Conservation (phyloP, 2,329 filamentous ascomycete genomes). For the Coniosporium tulheliwenetii region DNA sequence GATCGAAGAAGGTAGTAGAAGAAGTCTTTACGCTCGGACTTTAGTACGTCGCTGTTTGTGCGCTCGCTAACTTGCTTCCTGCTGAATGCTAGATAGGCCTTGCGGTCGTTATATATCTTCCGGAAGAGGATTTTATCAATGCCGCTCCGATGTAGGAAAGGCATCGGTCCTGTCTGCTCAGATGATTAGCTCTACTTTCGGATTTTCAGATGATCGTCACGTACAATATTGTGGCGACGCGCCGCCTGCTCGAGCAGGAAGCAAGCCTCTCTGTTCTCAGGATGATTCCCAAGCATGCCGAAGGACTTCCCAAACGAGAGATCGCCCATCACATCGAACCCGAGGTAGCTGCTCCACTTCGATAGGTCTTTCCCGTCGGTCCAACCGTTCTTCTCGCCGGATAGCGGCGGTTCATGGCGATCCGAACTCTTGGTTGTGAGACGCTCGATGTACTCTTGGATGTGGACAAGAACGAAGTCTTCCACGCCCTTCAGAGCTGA, state of each 20-base stretch:
- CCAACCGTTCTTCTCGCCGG: constrained; percentile 6
- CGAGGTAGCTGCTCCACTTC: constrained; percentile 21
- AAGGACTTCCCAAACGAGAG: constrained; percentile 29
- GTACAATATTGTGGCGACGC: constrained; percentile 27
- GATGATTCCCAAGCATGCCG: constrained; percentile 22
- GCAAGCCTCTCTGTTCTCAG: constrained; percentile 23
- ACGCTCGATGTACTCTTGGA: constrained; percentile 6
- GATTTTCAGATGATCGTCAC: constrained; percentile 4
- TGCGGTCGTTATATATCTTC: constrained; percentile 24
- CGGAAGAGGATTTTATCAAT: constrained; percentile 28
- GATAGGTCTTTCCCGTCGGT: constrained; percentile 9
- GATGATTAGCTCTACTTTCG: not conserved
- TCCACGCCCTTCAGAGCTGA: constrained; percentile 9
- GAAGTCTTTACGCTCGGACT: constrained; percentile 27
- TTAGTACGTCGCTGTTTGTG: constrained; percentile 16
- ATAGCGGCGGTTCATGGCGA: not conserved
- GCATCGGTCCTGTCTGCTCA: constrained; percentile 8
- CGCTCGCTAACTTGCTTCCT: constrained; percentile 25
- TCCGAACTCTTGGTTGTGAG: not conserved
- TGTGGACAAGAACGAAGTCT: constrained; percentile 9
- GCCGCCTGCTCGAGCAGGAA: constrained; percentile 27
- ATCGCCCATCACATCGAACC: constrained; percentile 37
- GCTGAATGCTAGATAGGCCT: constrained; percentile 27
- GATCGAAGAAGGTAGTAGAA: constrained; percentile 31
- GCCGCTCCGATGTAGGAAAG: constrained; percentile 9